Base-by-base conservation (phyloP, 192 early-diverging fungal genomes). In the Gaertneriomyces sp. region DNA sequence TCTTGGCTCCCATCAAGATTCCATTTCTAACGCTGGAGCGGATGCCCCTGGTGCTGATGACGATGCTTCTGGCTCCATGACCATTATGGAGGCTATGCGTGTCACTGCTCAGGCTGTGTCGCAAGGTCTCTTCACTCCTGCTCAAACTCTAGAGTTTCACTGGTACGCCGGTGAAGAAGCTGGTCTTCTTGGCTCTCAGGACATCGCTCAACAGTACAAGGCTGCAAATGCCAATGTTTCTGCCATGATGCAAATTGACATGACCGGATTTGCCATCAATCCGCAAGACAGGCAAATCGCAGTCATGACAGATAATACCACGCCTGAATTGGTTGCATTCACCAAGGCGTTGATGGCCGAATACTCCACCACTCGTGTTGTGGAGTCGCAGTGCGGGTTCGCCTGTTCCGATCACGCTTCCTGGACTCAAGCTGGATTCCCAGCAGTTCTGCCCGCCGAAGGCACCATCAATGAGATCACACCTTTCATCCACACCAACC, bases 81-180 rank as follows among this genome's bases (percentile, higher is more conserved):
- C 90, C 5, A 89, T 91, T 43, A 69, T 93, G 7, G 92, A 93
- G 72, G 78, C 89, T 12, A 81, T 94, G 54, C 83, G 89, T 33
- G 75, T 78, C 42, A 69, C 91, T 8, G 79, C 86, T 43, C 20
- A 39, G 16, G 49, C n/a, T 4, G 49, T 51, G 49, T 33, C 25
- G 25, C 52, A 65, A 20, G 42, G 75, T 41, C 84, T 79, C 0
- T 90, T 93, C 72, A 72, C 65, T 42, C 91, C 90, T 14, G 54
- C 76, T 7, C 42, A 56, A 3, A 81, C 92, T 33, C 87, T 96
- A n/a, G 94, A 96, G 70, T 94, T 96, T 79, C 94, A 96, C 78
- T 94, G 91, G 70, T 79, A 95, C 71, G 85, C 90, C 53, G 94
- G 81, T 58, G 91, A 96, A 78, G 93, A 94, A 76, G 91, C 79